Evolutionary conservation across 306 rosid species (phyloP).

Genomic region (Acacia confusa): DNA sequence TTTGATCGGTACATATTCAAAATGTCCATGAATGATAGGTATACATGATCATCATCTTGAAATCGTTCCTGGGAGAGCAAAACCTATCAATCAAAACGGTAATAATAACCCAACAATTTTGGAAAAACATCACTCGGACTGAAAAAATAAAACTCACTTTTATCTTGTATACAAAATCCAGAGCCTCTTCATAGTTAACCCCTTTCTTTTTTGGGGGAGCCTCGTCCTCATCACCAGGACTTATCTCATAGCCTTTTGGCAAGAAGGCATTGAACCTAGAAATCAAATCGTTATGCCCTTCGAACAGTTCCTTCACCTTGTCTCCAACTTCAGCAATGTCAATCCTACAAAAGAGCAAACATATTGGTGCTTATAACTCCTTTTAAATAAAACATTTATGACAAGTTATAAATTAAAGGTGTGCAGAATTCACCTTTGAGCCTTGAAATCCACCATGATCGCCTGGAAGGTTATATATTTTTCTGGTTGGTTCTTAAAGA

Average conservation of each 20-base stretch:
- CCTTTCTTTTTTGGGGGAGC: conserved; percentile 45
- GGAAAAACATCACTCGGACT: not conserved
- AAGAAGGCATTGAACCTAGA: conserved; percentile 74
- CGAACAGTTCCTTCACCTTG: conserved; percentile 65
- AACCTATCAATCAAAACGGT: conserved; percentile 1
- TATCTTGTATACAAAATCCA: conserved; percentile 58
- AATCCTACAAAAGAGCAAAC: conserved; percentile 48
- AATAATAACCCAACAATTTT: not conserved
- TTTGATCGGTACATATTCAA: conserved; percentile 43
- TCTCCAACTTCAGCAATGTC: conserved; percentile 62
- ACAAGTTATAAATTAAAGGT: not conserved
- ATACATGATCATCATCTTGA: conserved; percentile 47
- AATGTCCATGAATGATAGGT: conserved; percentile 54
- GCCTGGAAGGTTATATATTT: conserved; percentile 66
- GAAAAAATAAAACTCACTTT: conserved; percentile 38
- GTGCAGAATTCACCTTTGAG: conserved; percentile 52
- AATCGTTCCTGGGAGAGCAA: conserved; percentile 53
- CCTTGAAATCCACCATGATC: conserved; percentile 74
- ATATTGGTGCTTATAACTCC: not conserved
- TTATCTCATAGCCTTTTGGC: conserved; percentile 72
- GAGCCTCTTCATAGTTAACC: conserved; percentile 58
- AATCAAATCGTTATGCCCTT: conserved; percentile 67
- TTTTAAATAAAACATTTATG: not conserved
- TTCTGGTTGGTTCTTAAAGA: conserved; percentile 63
- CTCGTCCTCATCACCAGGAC: conserved; percentile 50